Evolutionary conservation across 495 filamentous ascomycete genomes (phyloP).

Genomic region (Penicillium riverlandense): DNA sequence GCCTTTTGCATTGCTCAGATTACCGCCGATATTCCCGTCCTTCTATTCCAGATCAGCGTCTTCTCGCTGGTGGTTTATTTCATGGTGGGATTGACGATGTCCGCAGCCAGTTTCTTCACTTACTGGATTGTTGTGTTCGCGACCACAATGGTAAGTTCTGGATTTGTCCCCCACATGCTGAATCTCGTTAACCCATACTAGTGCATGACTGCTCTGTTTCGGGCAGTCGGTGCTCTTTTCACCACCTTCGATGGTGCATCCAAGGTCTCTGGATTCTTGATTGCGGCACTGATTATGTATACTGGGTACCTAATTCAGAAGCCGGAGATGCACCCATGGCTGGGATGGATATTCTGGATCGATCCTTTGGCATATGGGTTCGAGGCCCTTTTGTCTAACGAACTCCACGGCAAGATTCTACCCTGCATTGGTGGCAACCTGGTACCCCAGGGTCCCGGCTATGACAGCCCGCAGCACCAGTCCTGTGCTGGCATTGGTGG

Average conservation of each 20-base stretch:
- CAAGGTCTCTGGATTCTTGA: slow-evolving; percentile 44
- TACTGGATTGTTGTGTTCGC: slow-evolving; percentile 41
- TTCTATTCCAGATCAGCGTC: slow-evolving; percentile 55
- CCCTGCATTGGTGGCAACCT: slow-evolving; percentile 43
- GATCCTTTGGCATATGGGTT: slow-evolving; percentile 70
- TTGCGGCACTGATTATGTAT: slow-evolving; percentile 48
- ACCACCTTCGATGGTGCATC: slow-evolving; percentile 45
- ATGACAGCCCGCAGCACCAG: slow-evolving; percentile 20
- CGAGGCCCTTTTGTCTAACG: slow-evolving; percentile 59
- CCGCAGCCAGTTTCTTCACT: slow-evolving; percentile 47
- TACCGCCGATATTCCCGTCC: slow-evolving; percentile 60
- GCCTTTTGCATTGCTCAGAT: slow-evolving; percentile 67
- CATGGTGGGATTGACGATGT: slow-evolving; percentile 49
- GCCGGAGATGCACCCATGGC: slow-evolving; percentile 65
- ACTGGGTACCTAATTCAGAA: slow-evolving; percentile 55
- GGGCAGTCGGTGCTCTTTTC: slow-evolving; percentile 42
- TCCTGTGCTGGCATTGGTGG: slow-evolving; percentile 51
- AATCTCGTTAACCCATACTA: slow-evolving; percentile 2
- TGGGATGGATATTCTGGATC: slow-evolving; percentile 66
- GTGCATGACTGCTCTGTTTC: slow-evolving; percentile 46
- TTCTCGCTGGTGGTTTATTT: slow-evolving; percentile 71
- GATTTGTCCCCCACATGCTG: neutral
- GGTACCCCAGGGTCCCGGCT: slow-evolving; percentile 28
- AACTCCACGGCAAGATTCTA: slow-evolving; percentile 50
- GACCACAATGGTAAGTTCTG: slow-evolving; percentile 23